These are phyloP conservation scores for Grigorovia jiainica DNA, from an alignment of 805 yeast species.

Conservation along the genomic window DNA sequence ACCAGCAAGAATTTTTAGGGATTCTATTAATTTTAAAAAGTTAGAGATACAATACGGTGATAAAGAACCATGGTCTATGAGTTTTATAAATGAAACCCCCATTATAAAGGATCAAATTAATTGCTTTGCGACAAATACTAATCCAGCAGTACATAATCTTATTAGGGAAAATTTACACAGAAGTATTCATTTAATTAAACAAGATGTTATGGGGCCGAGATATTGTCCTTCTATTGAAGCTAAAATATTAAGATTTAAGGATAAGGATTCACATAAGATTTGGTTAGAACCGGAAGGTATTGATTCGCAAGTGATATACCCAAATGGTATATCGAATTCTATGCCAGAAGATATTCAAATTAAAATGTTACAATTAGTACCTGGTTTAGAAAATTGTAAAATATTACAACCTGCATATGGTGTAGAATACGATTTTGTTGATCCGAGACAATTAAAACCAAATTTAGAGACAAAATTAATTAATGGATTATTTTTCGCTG, in stretches of 20 bases:
- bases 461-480: conserved; percentile 78
- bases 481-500: conserved; percentile 77
- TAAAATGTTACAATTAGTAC: conserved; percentile 61
- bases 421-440: conserved; percentile 95
- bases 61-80: conserved; percentile 80
- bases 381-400: conserved; percentile 80
- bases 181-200: conserved; percentile 74
- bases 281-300: conserved; percentile 98
- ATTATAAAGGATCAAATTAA: conserved; percentile 48
- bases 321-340: conserved; percentile 92
- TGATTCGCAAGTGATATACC: conserved; percentile 79
- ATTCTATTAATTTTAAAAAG: conserved; percentile 58
- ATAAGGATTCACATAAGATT: conserved; percentile 65
- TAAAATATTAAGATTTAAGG: conserved; percentile 70
- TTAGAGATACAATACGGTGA: conserved; percentile 73
- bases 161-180: conserved; percentile 63
- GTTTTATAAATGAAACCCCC: conserved; percentile 66
- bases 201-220: conserved; percentile 91
- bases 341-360: conserved; percentile 92
- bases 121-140: conserved; percentile 76
- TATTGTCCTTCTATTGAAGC: conserved; percentile 96
- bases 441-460: conserved; percentile 74
- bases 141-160: conserved; percentile 60
- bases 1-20: conserved; percentile 76
- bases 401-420: conserved; percentile 97